A percentile compares a stretch with the other conserved stretches of the same genome.
These are phyloP conservation scores for Solanum hybrid DNA, from an alignment of 305 asterid species.

Conservation along the genomic window DNA sequence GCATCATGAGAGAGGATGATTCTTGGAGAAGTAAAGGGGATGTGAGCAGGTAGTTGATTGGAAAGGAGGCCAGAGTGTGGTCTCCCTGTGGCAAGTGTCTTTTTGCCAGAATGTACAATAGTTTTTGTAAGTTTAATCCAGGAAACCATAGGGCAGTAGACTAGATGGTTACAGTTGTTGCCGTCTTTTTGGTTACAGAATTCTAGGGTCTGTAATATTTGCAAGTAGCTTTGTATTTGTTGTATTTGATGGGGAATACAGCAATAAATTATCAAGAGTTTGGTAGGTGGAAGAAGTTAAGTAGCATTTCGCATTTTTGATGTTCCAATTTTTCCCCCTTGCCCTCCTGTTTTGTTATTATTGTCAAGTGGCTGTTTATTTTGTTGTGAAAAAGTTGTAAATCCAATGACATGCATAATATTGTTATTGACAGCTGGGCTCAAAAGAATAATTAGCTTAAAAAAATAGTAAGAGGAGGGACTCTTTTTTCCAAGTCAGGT, in stretches of 20 bases:
- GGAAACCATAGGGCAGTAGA: slow-evolving; percentile 32
- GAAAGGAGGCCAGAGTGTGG: slow-evolving; percentile 18
- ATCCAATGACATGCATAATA: not conserved
- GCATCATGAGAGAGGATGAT: slow-evolving; percentile 50
- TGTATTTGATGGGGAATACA: slow-evolving; percentile 65
- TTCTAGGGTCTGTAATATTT: slow-evolving; percentile 28
- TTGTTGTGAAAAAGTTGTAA: not conserved
- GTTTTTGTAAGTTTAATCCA: slow-evolving; percentile 32
- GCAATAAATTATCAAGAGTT: slow-evolving; percentile 49
- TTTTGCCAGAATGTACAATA: slow-evolving; percentile 45
- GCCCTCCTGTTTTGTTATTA: not conserved
- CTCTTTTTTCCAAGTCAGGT: not conserved
- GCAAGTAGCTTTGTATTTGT: slow-evolving; percentile 54
- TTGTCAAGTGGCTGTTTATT: not conserved
- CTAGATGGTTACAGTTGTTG: slow-evolving; percentile 13
- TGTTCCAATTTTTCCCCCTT: not conserved
- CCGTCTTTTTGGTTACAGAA: slow-evolving; percentile 21
- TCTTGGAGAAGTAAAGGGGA: slow-evolving; percentile 67
- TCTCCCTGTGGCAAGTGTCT: slow-evolving; percentile 18
- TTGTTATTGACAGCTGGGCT: not conserved
- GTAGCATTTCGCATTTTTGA: not conserved
- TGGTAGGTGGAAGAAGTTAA: slow-evolving; percentile 14
- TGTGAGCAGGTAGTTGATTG: slow-evolving; percentile 41
- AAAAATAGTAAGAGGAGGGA: not conserved
- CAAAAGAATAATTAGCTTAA: not conserved